Percentiles rank a stretch among this genome's conserved stretches.
phyloP scores from a whole-genome alignment of 306 rosid genomes.

The Inga leiocalycina region DNA sequence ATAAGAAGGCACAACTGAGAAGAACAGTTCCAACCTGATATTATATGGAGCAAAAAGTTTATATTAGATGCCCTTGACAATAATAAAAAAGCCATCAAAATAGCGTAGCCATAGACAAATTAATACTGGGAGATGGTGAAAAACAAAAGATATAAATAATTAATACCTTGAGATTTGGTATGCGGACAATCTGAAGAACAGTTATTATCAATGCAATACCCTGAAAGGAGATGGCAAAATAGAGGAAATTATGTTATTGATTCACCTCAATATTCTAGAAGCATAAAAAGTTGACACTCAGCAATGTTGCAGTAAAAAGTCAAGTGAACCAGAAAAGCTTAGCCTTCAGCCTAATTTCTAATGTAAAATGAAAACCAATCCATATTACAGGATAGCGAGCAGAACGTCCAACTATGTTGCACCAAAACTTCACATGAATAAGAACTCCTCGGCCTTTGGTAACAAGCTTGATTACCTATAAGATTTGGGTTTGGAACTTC shows the following conservation, averaged over 20 bases:
- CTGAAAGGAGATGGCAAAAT: constrained; percentile 44
- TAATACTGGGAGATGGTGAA: constrained; percentile 5
- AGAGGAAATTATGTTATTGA: constrained; percentile 20
- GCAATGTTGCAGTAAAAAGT: not conserved
- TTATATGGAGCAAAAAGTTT: constrained; percentile 5
- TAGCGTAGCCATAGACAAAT: not conserved
- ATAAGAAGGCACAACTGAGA: constrained; percentile 92
- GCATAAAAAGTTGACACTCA: not conserved
- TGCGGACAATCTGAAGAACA: constrained; percentile 95
- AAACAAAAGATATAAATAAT: constrained; percentile 23
- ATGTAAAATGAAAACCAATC: not conserved
- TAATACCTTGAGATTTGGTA: constrained; percentile 97
- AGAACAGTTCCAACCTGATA: constrained; percentile 97
- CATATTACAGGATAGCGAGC: not conserved
- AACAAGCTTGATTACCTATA: not conserved
- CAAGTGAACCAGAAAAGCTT: not conserved
- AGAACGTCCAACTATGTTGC: constrained; percentile 12
- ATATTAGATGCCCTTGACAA: constrained; percentile 5
- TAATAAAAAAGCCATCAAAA: not conserved
- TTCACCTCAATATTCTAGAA: constrained; percentile 3
- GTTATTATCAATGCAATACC: constrained; percentile 79
- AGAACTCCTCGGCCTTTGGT: not conserved
- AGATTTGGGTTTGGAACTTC: constrained; percentile 4
- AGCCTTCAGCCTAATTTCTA: not conserved
- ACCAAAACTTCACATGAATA: not conserved